Conservation (phyloP, 257 asterid species). For the Capsicum baccatum region DNA sequence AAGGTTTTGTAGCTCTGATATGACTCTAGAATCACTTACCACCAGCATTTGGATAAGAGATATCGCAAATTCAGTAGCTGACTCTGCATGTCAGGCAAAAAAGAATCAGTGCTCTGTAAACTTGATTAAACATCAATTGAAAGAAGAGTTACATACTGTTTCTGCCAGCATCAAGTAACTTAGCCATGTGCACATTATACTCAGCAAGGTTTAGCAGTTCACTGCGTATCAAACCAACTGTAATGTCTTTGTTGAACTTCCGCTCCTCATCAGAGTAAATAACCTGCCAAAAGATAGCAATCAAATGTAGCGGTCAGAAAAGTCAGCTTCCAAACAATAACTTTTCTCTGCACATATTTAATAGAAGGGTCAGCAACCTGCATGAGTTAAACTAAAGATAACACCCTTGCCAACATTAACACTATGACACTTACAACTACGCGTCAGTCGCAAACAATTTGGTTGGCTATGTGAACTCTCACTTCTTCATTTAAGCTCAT, state of each 20-base stretch:
- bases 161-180: conserved; percentile 93
- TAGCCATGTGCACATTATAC: conserved; percentile 95
- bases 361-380: conserved; percentile 2
- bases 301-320: background rate
- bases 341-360: background rate
- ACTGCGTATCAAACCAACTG: conserved; percentile 78
- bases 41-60: conserved; percentile 79
- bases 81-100: conserved; percentile 63
- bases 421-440: background rate
- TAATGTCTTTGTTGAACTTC: conserved; percentile 86
- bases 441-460: background rate
- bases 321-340: background rate
- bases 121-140: conserved; percentile 23
- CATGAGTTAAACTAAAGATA: background rate
- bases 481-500: background rate
- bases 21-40: conserved; percentile 64
- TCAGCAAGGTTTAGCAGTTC: conserved; percentile 89
- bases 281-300: conserved; percentile 60
- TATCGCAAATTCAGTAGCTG: conserved; percentile 90
- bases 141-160: conserved; percentile 66
- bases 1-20: conserved; percentile 85
- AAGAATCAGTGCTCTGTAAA: conserved; percentile 33
- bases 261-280: conserved; percentile 90
- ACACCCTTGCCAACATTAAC: conserved; percentile 6
- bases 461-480: background rate